phyloP scores from a whole-genome alignment of 2,329 filamentous ascomycete genomes.

The Didymella pomorum region DNA sequence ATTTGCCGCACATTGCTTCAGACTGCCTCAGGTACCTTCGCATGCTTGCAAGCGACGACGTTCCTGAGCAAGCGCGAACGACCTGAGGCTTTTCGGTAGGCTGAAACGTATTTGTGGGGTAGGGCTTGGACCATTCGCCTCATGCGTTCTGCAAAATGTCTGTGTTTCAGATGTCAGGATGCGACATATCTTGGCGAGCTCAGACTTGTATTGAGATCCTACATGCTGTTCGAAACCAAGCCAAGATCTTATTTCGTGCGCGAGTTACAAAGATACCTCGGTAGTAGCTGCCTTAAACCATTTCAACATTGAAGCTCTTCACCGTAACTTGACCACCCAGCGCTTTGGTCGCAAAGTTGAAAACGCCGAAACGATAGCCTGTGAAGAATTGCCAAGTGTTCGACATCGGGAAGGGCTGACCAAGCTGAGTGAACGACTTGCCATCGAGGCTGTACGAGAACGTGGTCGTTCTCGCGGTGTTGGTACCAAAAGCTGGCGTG shows the following conservation, averaged over 20 bases:
- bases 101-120: constrained; percentile 4
- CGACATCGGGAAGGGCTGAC: constrained; percentile 42
- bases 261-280: neutral
- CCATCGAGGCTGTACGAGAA: constrained; percentile 53
- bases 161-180: neutral
- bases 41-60: constrained; percentile 2
- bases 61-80: neutral
- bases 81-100: neutral
- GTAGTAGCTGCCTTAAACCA: neutral
- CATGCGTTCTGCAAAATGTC: neutral
- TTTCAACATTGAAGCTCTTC: constrained; percentile 26
- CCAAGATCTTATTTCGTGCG: neutral
- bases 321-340: constrained; percentile 45
- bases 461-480: constrained; percentile 32
- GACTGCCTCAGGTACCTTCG: constrained; percentile 10
- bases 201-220: neutral
- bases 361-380: constrained; percentile 51
- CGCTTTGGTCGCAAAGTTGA: constrained; percentile 50
- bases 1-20: constrained; percentile 6
- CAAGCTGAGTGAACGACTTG: constrained; percentile 41
- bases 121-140: neutral
- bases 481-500: constrained; percentile 44
- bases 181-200: neutral
- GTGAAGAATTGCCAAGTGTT: constrained; percentile 52
- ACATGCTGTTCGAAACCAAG: neutral